phyloP scores from a whole-genome alignment of 106 monocot species.

The Acorus gramineus region DNA sequence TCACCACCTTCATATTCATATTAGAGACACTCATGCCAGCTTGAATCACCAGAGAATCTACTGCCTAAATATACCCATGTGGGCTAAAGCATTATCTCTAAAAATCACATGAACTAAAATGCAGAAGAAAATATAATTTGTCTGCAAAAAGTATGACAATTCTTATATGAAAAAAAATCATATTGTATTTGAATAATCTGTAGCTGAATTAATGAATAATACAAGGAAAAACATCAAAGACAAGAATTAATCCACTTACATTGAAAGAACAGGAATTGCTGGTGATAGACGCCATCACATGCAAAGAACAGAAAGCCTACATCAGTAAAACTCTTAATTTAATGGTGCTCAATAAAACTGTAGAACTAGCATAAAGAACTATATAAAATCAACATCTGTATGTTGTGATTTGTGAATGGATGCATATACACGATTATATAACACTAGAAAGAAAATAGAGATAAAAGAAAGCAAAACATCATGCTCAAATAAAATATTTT shows the following conservation, averaged over 20 bases:
- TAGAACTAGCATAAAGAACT: not conserved
- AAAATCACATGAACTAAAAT: no score
- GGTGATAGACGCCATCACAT: constrained; percentile 28
- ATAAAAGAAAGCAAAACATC: no score
- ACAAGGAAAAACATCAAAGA: not conserved
- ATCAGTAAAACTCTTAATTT: constrained; percentile 4
- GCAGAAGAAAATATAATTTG: no score
- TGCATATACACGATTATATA: not conserved
- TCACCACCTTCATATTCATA: no score
- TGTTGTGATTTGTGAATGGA: not conserved
- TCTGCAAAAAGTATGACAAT: no score
- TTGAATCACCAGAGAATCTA: no score
- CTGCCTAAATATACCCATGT: no score
- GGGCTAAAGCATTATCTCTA: no score
- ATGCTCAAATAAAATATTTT: no score
- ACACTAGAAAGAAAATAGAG: no score
- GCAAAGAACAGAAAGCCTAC: constrained; percentile 24
- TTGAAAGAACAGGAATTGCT: constrained; percentile 76
- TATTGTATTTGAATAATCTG: not conserved
- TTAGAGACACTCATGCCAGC: no score
- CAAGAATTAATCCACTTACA: constrained; percentile 32
- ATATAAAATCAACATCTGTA: not conserved
- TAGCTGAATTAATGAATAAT: not conserved
- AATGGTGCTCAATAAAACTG: not conserved
- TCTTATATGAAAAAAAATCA: no score